Percentiles rank a stretch among this genome's conserved stretches.
Evolutionary conservation across 148 eudicot species (phyloP).

Genomic region (Nepenthes gracilis): DNA sequence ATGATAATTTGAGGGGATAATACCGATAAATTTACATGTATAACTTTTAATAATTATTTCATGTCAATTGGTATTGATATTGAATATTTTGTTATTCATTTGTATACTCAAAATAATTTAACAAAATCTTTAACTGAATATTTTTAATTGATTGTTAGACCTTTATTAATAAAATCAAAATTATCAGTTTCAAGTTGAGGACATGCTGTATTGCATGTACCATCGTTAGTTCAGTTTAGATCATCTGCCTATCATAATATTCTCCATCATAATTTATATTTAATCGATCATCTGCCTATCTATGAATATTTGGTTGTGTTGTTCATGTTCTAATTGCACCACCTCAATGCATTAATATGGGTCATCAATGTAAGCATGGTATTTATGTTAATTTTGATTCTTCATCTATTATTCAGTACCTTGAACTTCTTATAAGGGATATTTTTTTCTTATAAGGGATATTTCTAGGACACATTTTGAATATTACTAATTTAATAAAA

Average conservation of each 20-base stretch:
- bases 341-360: background rate
- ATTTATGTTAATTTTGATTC: background rate
- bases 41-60: background rate
- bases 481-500: background rate
- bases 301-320: background rate
- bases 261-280: background rate
- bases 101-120: background rate
- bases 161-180: background rate
- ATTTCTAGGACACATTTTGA: background rate
- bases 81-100: background rate
- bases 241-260: background rate
- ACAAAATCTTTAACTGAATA: background rate
- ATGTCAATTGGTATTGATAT: background rate
- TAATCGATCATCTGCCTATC: background rate
- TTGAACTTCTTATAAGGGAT: background rate
- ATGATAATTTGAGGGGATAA: background rate
- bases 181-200: background rate
- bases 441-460: background rate
- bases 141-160: background rate
- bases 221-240: background rate
- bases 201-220: constrained; percentile 1
- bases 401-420: background rate
- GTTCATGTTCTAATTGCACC: background rate
- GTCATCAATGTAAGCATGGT: background rate
- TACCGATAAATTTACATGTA: background rate